Evolutionary conservation across 208 protist species (phyloP).

Genomic region (Leishmania turanica): DNA sequence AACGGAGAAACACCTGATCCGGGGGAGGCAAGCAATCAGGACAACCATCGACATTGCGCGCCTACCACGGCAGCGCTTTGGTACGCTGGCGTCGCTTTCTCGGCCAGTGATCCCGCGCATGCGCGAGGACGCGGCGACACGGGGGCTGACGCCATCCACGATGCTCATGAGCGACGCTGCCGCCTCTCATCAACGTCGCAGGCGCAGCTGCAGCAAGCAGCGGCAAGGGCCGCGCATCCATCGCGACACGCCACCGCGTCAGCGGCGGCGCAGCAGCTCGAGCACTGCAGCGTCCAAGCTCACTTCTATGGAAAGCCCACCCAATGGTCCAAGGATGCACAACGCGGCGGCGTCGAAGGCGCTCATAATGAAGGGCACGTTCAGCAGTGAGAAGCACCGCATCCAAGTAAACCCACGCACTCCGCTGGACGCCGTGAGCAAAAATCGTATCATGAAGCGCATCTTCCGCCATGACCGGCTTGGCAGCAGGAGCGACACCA

Average conservation of each 20-base stretch:
- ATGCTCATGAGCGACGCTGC: conserved; percentile 6
- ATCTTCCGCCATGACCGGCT: conserved; percentile 26
- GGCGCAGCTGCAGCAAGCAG: background rate
- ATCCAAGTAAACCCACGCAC: conserved; percentile 25
- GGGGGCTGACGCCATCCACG: conserved; percentile 29
- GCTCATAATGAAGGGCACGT: conserved; percentile 11
- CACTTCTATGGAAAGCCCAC: background rate
- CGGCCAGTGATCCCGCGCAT: conserved; percentile 23
- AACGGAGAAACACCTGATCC: background rate
- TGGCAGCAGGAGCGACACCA: background rate
- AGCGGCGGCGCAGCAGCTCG: background rate
- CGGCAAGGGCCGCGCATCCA: too few relatives aligned
- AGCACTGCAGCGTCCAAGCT: background rate
- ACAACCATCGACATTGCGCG: background rate
- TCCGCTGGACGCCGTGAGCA: conserved; percentile 30
- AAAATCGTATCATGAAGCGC: conserved; percentile 30
- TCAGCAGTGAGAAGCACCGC: conserved; percentile 28
- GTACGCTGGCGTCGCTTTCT: background rate
- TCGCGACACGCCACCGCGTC: background rate
- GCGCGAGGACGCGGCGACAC: conserved; percentile 35
- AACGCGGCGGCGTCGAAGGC: background rate
- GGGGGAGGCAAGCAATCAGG: background rate
- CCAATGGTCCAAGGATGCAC: background rate
- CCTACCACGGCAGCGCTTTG: background rate
- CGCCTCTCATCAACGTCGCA: background rate